A percentile compares a stretch with the other conserved stretches of the same genome.
These are phyloP conservation scores for Trametes polyzona DNA, from an alignment of 1,284 basidiomycete genomes.

Conservation along the genomic window DNA sequence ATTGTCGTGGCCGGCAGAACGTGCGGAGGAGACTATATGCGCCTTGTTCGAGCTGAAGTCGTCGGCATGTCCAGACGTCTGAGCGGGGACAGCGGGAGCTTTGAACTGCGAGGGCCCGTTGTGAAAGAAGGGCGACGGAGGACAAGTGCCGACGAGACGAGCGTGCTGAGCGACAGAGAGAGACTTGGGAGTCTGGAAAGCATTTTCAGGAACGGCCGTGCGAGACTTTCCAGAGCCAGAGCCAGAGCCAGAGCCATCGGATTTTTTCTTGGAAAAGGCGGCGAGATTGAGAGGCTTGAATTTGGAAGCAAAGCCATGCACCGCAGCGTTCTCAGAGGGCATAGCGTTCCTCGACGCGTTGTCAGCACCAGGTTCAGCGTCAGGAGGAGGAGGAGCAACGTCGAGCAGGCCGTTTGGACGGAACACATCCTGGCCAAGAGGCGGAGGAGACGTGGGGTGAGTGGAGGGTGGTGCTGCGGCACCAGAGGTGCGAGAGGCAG, in stretches of 20 bases:
- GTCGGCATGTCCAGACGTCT: slow-evolving; percentile 18
- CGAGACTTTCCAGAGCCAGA: slow-evolving; percentile 12
- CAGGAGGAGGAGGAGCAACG: background rate
- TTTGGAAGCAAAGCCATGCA: slow-evolving; percentile 11
- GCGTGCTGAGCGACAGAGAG: slow-evolving; percentile 20
- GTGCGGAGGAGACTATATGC: slow-evolving; percentile 34
- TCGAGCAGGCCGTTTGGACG: slow-evolving; percentile 23
- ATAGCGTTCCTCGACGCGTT: background rate
- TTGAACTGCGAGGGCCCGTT: slow-evolving; percentile 23
- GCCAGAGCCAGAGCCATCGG: background rate
- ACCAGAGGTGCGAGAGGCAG: slow-evolving; percentile 7
- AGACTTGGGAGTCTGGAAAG: slow-evolving; percentile 20
- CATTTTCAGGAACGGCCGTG: slow-evolving; percentile 13
- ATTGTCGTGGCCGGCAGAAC: background rate
- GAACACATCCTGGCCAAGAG: slow-evolving; percentile 12
- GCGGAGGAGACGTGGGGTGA: background rate
- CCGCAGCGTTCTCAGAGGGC: background rate
- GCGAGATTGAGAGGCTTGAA: slow-evolving; percentile 36
- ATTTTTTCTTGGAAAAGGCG: slow-evolving; percentile 27
- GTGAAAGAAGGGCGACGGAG: slow-evolving; percentile 31
- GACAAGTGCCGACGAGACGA: slow-evolving; percentile 17
- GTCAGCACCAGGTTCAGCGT: slow-evolving; percentile 1
- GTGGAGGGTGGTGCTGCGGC: background rate
- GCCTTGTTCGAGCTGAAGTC: slow-evolving; percentile 30
- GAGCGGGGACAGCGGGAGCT: slow-evolving; percentile 19